A percentile compares a stretch with the other conserved stretches of the same genome.
phyloP scores from a whole-genome alignment of 768 basidiomycete genomes.

The Pulveroboletus sp. region DNA sequence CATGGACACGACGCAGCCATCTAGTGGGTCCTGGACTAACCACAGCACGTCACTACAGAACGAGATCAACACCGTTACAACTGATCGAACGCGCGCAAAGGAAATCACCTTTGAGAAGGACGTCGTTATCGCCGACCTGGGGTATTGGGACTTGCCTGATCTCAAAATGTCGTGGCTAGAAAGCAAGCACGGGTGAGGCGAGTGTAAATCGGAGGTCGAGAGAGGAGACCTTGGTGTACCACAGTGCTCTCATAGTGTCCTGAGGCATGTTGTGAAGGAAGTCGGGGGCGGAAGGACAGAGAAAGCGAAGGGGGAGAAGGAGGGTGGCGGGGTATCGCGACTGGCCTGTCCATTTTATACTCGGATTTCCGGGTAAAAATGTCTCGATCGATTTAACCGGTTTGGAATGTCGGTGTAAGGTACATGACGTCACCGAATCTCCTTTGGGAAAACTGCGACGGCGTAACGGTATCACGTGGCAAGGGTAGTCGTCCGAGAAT shows the following conservation, averaged over 20 bases:
- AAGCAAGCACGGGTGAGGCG: slow-evolving; percentile 9
- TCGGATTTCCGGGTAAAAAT: no score
- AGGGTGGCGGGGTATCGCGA: slow-evolving; percentile 3
- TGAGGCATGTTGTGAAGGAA: slow-evolving; percentile 39
- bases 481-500: no score
- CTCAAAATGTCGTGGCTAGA: slow-evolving; percentile 61
- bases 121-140: slow-evolving; percentile 58
- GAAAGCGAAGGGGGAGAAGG: background rate
- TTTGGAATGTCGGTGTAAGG: background rate
- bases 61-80: slow-evolving; percentile 1
- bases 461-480: slow-evolving; percentile 12
- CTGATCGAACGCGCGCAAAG: background rate
- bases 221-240: slow-evolving; percentile 54
- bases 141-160: slow-evolving; percentile 68
- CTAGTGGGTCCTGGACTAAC: slow-evolving; percentile 22
- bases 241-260: slow-evolving; percentile 71
- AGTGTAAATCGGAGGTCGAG: background rate
- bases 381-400: no score
- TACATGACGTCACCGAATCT: slow-evolving; percentile 22
- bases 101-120: slow-evolving; percentile 63
- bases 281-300: background rate
- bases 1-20: no score
- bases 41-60: slow-evolving; percentile 39
- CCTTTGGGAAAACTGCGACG: background rate
- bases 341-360: slow-evolving; percentile 15